A percentile compares a stretch with the other conserved stretches of the same genome.
These are phyloP conservation scores for Geotrichum candidum DNA, from an alignment of 1,139 yeast species.

Conservation along the genomic window DNA sequence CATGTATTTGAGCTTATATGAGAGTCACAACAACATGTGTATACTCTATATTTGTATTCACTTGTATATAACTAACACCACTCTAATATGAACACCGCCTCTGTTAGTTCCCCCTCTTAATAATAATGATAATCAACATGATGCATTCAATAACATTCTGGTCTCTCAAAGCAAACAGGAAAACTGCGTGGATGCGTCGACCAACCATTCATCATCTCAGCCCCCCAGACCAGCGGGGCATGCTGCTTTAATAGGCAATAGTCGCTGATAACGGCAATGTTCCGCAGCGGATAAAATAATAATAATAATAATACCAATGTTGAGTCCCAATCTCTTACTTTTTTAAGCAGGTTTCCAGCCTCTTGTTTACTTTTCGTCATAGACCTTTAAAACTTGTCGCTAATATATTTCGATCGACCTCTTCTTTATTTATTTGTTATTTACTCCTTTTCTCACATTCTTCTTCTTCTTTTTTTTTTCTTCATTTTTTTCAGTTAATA, in stretches of 20 bases:
- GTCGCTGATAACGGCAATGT: not conserved
- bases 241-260: not conserved
- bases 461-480: not conserved
- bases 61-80: no score
- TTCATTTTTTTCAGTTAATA: not conserved
- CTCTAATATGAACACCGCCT: no score
- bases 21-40: no score
- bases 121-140: no score
- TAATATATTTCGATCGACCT: not conserved
- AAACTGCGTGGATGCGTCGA: no score
- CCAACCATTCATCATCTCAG: no score
- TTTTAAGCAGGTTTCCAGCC: not conserved
- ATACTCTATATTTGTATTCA: no score
- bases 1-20: no score
- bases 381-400: no score
- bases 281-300: not conserved
- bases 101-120: no score
- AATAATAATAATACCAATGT: not conserved
- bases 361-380: not conserved
- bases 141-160: no score
- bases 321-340: not conserved
- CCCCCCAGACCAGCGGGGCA: not conserved
- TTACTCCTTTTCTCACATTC: not conserved
- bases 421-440: not conserved
- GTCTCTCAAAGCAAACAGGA: no score